Base-by-base conservation (phyloP, 495 filamentous ascomycete species). In the Talaromyces proteolyticus region DNA sequence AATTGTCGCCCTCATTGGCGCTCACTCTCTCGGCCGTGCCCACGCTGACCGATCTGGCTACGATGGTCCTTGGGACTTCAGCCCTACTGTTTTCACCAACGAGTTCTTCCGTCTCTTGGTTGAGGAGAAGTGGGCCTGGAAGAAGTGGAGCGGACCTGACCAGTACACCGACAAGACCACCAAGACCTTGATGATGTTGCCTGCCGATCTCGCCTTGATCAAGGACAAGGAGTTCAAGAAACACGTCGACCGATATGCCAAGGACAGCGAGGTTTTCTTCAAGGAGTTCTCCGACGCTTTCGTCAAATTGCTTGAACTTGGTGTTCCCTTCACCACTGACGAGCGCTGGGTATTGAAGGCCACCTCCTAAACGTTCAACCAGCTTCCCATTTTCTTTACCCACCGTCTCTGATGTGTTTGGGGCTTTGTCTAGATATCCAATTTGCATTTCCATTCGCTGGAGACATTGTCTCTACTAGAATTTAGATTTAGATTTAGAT, bases 161-260 rank as follows among this genome's bases (percentile, higher is more conserved):
- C 79, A 95, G 78, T 91, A 80, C 67, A 79, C 91, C 68, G 93
- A 98, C 72, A 83, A 85, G 69, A 76, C 70, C 61, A 90, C 83
- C 57, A 88, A 90, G 77, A 78, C 78, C 42, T 72, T 98, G 57
- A 98, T 98, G 93, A 98, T 98, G 93, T 73, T 98, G 60, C 93
- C 93, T 50, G 84, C 89, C 50, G 93, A 98, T 63, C 82, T 94
- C 70, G 89, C 82, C 26, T 69, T 98, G 43, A 67, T 93, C 66
- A 84, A 91, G 72, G 93, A 98, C 72, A 89, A 92, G 77, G 74
- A 70, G 44, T 95, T 97, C 81, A 82, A 77, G 74, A 70, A 79
- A 62, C 85, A 87, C 63, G 90, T 93, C 40, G 82, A 95, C 71
- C 83, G 84, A 62, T 97, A 96, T 68, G 91, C 91, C 53, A 88